phyloP scores from a whole-genome alignment of 345 rosid species.

The Aquilaria malaccensis region DNA sequence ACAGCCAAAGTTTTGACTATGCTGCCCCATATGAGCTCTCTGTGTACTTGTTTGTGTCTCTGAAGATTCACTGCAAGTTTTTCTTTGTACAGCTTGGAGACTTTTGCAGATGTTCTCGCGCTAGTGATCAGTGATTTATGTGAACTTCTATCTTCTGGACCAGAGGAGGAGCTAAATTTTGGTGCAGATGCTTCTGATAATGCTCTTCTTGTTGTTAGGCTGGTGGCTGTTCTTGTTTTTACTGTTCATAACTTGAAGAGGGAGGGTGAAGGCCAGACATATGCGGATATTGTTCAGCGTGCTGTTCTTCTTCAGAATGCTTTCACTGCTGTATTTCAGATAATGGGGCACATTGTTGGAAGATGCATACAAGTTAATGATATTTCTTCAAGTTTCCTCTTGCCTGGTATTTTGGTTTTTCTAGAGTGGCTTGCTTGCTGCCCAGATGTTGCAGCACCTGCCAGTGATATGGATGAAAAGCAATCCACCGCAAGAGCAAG shows the following conservation, averaged over 20 bases:
- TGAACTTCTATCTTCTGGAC: slow-evolving; percentile 64
- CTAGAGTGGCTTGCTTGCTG: slow-evolving; percentile 92
- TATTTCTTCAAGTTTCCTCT: slow-evolving; percentile 64
- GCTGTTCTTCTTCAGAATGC: slow-evolving; percentile 83
- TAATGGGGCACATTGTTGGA: slow-evolving; percentile 54
- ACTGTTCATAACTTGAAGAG: slow-evolving; percentile 65
- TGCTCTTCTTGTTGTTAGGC: slow-evolving; percentile 62
- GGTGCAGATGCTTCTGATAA: slow-evolving; percentile 61
- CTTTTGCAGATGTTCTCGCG: slow-evolving; percentile 68
- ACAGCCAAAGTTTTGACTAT: neutral
- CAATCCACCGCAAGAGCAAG: slow-evolving; percentile 48
- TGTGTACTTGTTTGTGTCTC: neutral
- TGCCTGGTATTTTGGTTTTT: slow-evolving; percentile 79
- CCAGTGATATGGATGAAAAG: slow-evolving; percentile 61
- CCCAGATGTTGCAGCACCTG: slow-evolving; percentile 60
- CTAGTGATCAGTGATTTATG: slow-evolving; percentile 49
- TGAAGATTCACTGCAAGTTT: neutral
- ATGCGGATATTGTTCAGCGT: slow-evolving; percentile 91
- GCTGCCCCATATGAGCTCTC: neutral
- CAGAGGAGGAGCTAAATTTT: slow-evolving; percentile 54
- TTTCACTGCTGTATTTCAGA: slow-evolving; percentile 66
- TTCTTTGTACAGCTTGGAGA: slow-evolving; percentile 68
- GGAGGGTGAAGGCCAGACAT: slow-evolving; percentile 75
- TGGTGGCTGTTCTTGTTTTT: slow-evolving; percentile 65
- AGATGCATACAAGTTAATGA: slow-evolving; percentile 60